Evolutionary conservation across 805 yeast species (phyloP).

Genomic region (Schwanniomyces sp.): DNA sequence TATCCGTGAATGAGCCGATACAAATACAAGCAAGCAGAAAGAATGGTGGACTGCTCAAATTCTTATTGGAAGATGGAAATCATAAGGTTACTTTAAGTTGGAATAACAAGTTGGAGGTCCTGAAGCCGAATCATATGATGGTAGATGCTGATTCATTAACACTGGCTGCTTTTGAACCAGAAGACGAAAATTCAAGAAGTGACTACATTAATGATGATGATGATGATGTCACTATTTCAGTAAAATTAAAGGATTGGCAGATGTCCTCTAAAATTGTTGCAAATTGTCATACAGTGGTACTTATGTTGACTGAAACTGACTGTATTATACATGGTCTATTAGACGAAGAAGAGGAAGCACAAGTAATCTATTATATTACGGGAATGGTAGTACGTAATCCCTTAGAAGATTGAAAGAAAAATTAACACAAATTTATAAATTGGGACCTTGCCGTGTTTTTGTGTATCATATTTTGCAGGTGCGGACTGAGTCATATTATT

Average conservation of each 20-base stretch:
- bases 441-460: neutral
- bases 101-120: conserved; percentile 54
- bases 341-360: conserved; percentile 64
- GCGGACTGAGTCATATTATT: neutral
- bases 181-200: neutral
- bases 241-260: conserved; percentile 67
- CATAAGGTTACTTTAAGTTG: conserved; percentile 56
- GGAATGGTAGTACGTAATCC: conserved; percentile 21
- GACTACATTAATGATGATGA: conserved; percentile 10
- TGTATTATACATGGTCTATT: conserved; percentile 66
- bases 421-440: neutral
- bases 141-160: conserved; percentile 22
- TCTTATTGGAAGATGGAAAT: conserved; percentile 55
- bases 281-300: conserved; percentile 57
- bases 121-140: conserved; percentile 22
- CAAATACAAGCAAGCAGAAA: conserved; percentile 48
- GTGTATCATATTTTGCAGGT: neutral
- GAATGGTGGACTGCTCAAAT: conserved; percentile 48
- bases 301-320: conserved; percentile 56
- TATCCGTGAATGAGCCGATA: conserved; percentile 40
- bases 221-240: conserved; percentile 45
- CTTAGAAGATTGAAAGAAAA: neutral
- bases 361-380: conserved; percentile 60
- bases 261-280: conserved; percentile 61
- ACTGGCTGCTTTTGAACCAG: conserved; percentile 7